These are phyloP conservation scores for Jaapia argillacea DNA, from an alignment of 768 basidiomycete species.

Conservation along the genomic window DNA sequence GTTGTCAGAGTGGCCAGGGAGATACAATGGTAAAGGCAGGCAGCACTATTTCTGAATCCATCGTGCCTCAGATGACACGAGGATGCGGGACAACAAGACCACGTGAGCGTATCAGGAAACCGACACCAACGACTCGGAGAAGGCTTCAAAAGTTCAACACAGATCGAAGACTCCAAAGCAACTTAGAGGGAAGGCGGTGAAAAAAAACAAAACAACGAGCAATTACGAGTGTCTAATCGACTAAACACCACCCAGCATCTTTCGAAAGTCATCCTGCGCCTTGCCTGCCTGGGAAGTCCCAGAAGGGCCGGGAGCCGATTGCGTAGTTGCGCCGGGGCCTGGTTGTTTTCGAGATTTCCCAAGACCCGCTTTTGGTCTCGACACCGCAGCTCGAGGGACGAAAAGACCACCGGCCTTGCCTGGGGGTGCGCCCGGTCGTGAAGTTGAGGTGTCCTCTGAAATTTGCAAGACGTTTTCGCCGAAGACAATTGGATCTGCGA, in stretches of 20 bases:
- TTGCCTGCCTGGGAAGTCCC: constrained; percentile 20
- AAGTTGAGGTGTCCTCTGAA: constrained; percentile 37
- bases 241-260: constrained; percentile 42
- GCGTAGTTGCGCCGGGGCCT: constrained; percentile 11
- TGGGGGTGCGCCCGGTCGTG: constrained; percentile 17
- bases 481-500: constrained; percentile 62
- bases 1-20: no score
- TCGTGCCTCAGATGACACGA: no score
- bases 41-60: no score
- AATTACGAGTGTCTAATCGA: no score
- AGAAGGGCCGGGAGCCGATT: constrained; percentile 12
- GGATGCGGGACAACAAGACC: no score
- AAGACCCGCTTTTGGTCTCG: constrained; percentile 64
- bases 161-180: no score
- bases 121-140: no score
- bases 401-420: constrained; percentile 43
- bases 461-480: constrained; percentile 51
- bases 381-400: constrained; percentile 53
- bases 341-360: constrained; percentile 42
- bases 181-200: no score
- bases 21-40: no score
- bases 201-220: no score
- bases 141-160: no score
- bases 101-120: no score
- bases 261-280: constrained; percentile 81